A percentile compares a stretch with the other conserved stretches of the same genome.
Evolutionary conservation across 1,139 yeast genomes (phyloP).

Genomic region (Pichia kudriavzevii): DNA sequence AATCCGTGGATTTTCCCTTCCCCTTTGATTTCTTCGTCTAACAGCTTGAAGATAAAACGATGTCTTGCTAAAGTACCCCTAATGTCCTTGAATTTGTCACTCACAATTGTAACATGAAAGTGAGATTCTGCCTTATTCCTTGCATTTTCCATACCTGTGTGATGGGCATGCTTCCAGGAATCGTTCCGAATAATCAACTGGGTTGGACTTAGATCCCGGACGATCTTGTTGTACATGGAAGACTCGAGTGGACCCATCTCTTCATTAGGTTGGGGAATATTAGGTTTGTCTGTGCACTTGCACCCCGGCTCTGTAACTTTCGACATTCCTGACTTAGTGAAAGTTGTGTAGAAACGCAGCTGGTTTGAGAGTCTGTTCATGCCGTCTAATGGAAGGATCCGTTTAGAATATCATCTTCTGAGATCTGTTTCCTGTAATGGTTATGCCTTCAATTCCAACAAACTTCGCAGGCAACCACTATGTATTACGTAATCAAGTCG

Average conservation of each 20-base stretch:
- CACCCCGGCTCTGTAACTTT: constrained; percentile 6
- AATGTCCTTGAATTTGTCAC: constrained; percentile 56
- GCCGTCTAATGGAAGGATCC: too few species aligned
- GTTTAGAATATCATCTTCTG: too few species aligned
- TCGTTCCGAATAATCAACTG: constrained; percentile 63
- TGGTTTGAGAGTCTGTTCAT: too few species aligned
- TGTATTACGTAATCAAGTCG: too few species aligned
- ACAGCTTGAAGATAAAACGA: constrained; percentile 58
- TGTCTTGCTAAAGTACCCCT: constrained; percentile 62
- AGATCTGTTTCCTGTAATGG: too few species aligned
- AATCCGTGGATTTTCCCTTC: constrained; percentile 79
- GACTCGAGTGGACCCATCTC: constrained; percentile 34
- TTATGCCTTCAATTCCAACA: too few species aligned
- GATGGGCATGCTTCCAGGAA: constrained; percentile 84
- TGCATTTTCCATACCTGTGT: constrained; percentile 74
- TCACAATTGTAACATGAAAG: constrained; percentile 64
- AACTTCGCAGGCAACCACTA: too few species aligned
- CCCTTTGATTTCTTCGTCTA: constrained; percentile 52
- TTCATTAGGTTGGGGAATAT: neutral
- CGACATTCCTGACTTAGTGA: neutral
- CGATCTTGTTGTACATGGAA: constrained; percentile 41
- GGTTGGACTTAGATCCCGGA: constrained; percentile 41
- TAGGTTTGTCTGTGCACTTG: constrained; percentile 11
- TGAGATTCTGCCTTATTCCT: constrained; percentile 77
- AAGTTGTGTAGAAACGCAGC: too few species aligned